These are phyloP conservation scores for Zymoseptoria ardabiliae DNA, from an alignment of 2,329 filamentous ascomycete genomes.

Conservation along the genomic window DNA sequence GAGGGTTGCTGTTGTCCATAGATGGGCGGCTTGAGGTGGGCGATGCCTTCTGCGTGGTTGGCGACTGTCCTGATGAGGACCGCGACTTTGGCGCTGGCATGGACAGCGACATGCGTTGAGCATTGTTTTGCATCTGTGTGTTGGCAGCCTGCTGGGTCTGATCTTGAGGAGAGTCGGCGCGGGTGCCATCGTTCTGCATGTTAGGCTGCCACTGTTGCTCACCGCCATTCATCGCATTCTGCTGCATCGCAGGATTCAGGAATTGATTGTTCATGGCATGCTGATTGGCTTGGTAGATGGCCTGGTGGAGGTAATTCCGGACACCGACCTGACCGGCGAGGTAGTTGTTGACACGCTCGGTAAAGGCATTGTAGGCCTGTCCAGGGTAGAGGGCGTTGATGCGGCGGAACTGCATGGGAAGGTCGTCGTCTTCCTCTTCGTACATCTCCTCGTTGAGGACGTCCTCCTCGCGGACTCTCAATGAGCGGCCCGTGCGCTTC, in stretches of 20 bases:
- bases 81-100: background rate
- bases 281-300: constrained; percentile 38
- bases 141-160: background rate
- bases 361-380: constrained; percentile 43
- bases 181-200: constrained; percentile 4
- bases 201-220: constrained; percentile 38
- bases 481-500: constrained; percentile 70
- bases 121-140: constrained; percentile 2
- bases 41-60: background rate
- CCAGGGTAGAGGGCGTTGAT: constrained; percentile 53
- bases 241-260: constrained; percentile 31
- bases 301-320: constrained; percentile 42
- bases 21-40: background rate
- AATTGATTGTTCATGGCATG: constrained; percentile 34
- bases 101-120: constrained; percentile 40
- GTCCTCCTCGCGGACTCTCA: constrained; percentile 78
- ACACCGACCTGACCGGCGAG: constrained; percentile 52
- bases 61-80: constrained; percentile 14
- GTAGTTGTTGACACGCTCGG: constrained; percentile 54
- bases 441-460: constrained; percentile 93
- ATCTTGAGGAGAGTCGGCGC: background rate
- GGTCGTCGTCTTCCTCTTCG: constrained; percentile 82
- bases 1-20: constrained; percentile 26
- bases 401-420: constrained; percentile 59
- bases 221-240: constrained; percentile 18